Evolutionary conservation across 331 rosid species (phyloP).

Genomic region (Erythrophleum ivorense): DNA sequence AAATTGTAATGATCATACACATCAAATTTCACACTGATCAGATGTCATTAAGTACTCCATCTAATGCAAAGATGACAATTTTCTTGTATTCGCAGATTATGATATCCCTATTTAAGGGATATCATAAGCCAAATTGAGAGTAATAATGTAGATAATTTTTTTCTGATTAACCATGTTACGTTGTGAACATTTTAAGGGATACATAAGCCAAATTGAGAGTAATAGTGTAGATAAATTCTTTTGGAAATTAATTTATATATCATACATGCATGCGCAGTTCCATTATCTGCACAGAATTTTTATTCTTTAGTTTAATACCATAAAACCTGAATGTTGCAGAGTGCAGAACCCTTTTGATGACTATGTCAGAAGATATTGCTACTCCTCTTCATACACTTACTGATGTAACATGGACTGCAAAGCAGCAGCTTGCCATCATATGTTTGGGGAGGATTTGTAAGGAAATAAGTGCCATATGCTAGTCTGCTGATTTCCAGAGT

Average conservation of each 20-base stretch:
- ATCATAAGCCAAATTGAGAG: no score
- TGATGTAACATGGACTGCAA: slow-evolving; percentile 70
- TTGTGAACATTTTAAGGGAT: neutral
- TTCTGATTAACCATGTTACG: neutral
- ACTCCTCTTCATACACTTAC: slow-evolving; percentile 60
- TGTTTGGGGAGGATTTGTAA: slow-evolving; percentile 45
- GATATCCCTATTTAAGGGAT: neutral
- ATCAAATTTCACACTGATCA: no score
- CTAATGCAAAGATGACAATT: no score
- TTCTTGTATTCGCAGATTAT: neutral
- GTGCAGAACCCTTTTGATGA: slow-evolving; percentile 64
- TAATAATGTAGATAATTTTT: neutral
- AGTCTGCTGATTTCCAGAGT: slow-evolving; percentile 3
- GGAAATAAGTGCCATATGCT: neutral
- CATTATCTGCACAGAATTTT: neutral
- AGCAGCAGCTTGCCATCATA: slow-evolving; percentile 55
- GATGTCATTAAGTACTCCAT: no score
- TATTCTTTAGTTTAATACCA: neutral
- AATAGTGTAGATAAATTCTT: neutral
- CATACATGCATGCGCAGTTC: neutral
- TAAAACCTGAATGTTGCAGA: slow-evolving; percentile 46
- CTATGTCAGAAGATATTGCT: slow-evolving; percentile 59
- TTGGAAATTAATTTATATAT: neutral
- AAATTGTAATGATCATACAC: no score
- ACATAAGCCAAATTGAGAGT: neutral